Evolutionary conservation across 116 monocot genomes (phyloP), one percentile per base, ranked within the genome.

Genomic region (Trichopus zeylanicus): DNA sequence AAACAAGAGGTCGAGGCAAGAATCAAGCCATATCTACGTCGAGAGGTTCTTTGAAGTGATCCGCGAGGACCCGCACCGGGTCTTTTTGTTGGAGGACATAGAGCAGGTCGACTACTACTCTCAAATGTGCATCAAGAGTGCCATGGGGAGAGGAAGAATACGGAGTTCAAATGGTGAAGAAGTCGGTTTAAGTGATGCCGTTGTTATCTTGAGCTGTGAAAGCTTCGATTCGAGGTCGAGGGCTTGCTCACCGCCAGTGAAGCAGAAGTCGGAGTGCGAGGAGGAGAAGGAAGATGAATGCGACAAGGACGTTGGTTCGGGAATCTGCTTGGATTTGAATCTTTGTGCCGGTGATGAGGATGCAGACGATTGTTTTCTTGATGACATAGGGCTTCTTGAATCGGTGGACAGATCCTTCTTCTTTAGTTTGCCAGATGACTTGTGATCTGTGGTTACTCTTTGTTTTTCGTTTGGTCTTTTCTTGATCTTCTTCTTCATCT

Each of bases 241-340:
- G 30, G 76, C 75, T 59, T 80, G 68, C 53, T 86, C 89, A 33
- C 93, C 80, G 32, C 59, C 63, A 4, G 28, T 59, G 16, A 82
- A 75, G 56, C 72, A 78, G 29, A 93, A 78, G 57, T 12, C 38
- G 12, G 67, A 71, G 12, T 35, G 37, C 4, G 75, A 70, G 7
- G 69, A 73, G 7, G 83, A 67, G 6, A 61, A 71, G 26, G 60
- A 28, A 13, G 69, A 58, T 18, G 57, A 42, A 13, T n/a, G 26
- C 8, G 59, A 69, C 18, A 65, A 70, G 46, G 70, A 35, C 13
- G 52, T 16, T 3, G 53, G 37, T 19, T 39, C 65, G 2, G 20
- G 61, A 30, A 24, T 55, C 39, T 57, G 57, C 20, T 77, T 95
- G 35, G 94, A 95, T 95, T 79, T 95, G 73, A 95, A 95, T 63